Evolutionary conservation across 495 filamentous ascomycete genomes (phyloP).

Genomic region (Hypoxylon intermedium): DNA sequence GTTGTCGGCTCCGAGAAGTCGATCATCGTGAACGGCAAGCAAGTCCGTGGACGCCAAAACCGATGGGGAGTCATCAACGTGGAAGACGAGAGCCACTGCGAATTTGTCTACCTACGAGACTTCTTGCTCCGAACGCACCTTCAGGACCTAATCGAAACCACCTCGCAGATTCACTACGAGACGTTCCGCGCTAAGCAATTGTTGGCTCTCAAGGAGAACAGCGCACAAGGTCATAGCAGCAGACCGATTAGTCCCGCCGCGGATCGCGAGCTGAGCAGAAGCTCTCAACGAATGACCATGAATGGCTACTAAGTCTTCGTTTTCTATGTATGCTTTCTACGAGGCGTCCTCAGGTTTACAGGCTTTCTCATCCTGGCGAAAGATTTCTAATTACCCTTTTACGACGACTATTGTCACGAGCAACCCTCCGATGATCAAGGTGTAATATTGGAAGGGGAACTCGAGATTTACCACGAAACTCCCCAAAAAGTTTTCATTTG

Average conservation of each 20-base stretch:
- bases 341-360: slow-evolving; percentile 34
- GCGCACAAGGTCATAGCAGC: slow-evolving; percentile 83
- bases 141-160: slow-evolving; percentile 98
- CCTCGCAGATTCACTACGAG: slow-evolving; percentile 99
- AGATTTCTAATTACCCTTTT: slow-evolving; percentile 30
- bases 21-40: slow-evolving; percentile 96
- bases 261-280: slow-evolving; percentile 93
- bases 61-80: slow-evolving; percentile 99
- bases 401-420: slow-evolving; percentile 35
- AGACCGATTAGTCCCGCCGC: slow-evolving; percentile 93
- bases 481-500: slow-evolving; percentile 20
- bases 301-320: slow-evolving; percentile 79
- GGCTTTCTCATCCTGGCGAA: slow-evolving; percentile 28
- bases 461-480: slow-evolving; percentile 28
- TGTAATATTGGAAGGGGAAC: slow-evolving; percentile 12
- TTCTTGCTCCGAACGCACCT: slow-evolving; percentile 97
- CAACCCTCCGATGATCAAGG: slow-evolving; percentile 17
- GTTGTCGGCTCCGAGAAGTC: slow-evolving; percentile 98
- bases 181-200: slow-evolving; percentile 99
- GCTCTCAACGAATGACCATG: slow-evolving; percentile 96
- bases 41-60: slow-evolving; percentile 97
- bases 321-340: slow-evolving; percentile 37
- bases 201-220: slow-evolving; percentile 96
- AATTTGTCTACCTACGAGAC: slow-evolving; percentile 97
- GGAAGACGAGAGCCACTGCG: slow-evolving; percentile 98